Base-by-base conservation (phyloP, 1,284 basidiomycete species). In the Pascua sp. region DNA sequence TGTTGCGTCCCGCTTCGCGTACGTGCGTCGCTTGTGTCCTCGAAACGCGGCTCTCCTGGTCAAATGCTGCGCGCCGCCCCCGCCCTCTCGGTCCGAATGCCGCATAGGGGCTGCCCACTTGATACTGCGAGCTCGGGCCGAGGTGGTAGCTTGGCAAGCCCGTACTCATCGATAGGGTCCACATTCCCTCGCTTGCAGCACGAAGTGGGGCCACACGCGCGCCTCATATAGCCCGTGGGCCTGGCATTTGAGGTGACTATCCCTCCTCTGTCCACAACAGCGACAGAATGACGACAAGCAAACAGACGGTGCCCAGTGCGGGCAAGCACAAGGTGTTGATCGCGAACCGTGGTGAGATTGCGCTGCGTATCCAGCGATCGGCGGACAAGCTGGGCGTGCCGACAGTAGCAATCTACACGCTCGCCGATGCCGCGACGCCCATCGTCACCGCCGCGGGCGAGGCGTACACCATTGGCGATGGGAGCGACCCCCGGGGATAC, bases 261-360 rank as follows among this genome's bases (percentile, higher is more conserved):
- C 42, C 16, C 45, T 49, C 11, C 32, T 18, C 24, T 40, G 40
- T 8, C n/a, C 46, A 36, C 46, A 47, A 24, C 15, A 24, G 24
- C 32, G 24, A 32, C 24, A 32, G 24, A 32, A 32, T 37, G 12
- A 41, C 48, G 11, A 15, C 24, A 36, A 16, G 13, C 15, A 24
- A 40, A 41, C 24, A 49, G 48, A 49, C 48, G 3, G 11, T 43
- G 41, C 11, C 36, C 44, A 18, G 57, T 60, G 55, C 42, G 45
- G 9, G 40, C 42, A 44, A 48, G 41, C 59, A 56, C 79, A 92
- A 91, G 80, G 87, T 92, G 57, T 81, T 93, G 42, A 85, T 93
- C 57, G 90, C 90, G 1, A 93, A 92, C 70, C 81, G 90, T 85
- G 93, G 93, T 44, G 93, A 97, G 78, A 96, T 96, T 61, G 93